Evolutionary conservation across 768 basidiomycete species (phyloP).

Genomic region (Mycena galericulata): DNA sequence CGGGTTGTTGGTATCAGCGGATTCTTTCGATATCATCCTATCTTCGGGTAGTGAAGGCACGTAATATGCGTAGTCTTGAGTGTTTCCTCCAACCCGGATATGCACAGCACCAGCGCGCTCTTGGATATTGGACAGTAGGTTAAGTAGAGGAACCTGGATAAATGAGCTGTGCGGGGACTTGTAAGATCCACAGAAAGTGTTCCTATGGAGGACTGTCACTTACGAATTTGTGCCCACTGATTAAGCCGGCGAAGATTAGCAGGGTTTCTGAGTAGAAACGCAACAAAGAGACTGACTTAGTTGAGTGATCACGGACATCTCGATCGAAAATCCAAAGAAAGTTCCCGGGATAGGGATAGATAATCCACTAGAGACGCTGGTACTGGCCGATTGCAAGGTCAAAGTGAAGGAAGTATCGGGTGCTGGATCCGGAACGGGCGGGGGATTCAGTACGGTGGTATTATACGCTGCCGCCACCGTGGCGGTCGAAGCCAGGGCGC

Average conservation of each 20-base stretch:
- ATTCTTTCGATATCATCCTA: conserved; percentile 56
- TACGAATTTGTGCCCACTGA: conserved; percentile 38
- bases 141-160: conserved; percentile 35
- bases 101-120: conserved; percentile 62
- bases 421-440: conserved; percentile 38
- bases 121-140: conserved; percentile 51
- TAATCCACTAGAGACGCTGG: conserved; percentile 35
- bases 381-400: conserved; percentile 31
- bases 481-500: conserved; percentile 38
- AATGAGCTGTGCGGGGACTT: not conserved
- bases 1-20: conserved; percentile 41
- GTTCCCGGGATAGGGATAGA: conserved; percentile 52
- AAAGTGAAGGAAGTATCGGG: conserved; percentile 39
- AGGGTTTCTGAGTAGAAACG: not conserved
- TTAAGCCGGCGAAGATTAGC: not conserved
- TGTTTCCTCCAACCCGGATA: conserved; percentile 69
- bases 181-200: not conserved
- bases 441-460: conserved; percentile 42
- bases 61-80: conserved; percentile 61
- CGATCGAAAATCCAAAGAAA: conserved; percentile 58
- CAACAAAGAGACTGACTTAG: conserved; percentile 44
- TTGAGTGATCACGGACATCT: conserved; percentile 56
- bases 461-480: conserved; percentile 46
- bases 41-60: conserved; percentile 49
- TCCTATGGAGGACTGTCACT: not conserved